Conservation (phyloP, 306 rosid species). For the Cucurbita ficifolia region DNA sequence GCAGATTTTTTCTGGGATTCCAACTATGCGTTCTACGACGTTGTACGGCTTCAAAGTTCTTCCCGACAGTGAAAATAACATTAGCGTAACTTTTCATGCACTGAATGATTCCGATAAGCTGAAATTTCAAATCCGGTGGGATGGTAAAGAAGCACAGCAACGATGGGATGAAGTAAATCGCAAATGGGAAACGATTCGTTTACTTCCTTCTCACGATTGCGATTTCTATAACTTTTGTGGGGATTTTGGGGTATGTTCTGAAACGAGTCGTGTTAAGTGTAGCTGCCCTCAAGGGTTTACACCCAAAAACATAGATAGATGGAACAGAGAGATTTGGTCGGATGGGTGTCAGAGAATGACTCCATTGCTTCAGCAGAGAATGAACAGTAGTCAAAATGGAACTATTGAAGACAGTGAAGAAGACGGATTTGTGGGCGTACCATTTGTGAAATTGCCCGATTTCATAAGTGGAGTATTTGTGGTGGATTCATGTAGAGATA, state of each 20-base stretch:
- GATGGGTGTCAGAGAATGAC: conserved; percentile 53
- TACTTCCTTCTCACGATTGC: conserved; percentile 32
- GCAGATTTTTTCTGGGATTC: conserved; percentile 36
- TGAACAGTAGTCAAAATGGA: conserved; percentile 7
- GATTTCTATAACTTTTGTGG: conserved; percentile 69
- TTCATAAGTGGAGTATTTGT: conserved; percentile 18
- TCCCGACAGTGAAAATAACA: neutral
- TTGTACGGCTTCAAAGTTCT: conserved; percentile 36
- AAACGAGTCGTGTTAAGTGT: conserved; percentile 19
- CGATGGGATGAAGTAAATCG: conserved; percentile 23
- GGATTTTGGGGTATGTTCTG: conserved; percentile 34
- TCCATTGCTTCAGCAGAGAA: conserved; percentile 23
- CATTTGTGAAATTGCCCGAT: conserved; percentile 51
- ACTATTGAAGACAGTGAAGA: conserved; percentile 13
- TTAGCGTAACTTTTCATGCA: conserved; percentile 18
- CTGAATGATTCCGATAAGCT: conserved; percentile 7
- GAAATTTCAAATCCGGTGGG: conserved; percentile 47
- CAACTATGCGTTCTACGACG: conserved; percentile 19
- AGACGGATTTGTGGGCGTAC: conserved; percentile 34
- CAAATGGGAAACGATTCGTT: conserved; percentile 22
- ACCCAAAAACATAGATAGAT: conserved; percentile 14
- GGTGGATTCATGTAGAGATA: conserved; percentile 16
- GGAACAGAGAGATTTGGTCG: conserved; percentile 29
- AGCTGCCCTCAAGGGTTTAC: conserved; percentile 46
- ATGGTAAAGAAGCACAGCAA: conserved; percentile 39